Evolutionary conservation across 192 early-diverging fungal species (phyloP).

Genomic region (Dissophora ornata): DNA sequence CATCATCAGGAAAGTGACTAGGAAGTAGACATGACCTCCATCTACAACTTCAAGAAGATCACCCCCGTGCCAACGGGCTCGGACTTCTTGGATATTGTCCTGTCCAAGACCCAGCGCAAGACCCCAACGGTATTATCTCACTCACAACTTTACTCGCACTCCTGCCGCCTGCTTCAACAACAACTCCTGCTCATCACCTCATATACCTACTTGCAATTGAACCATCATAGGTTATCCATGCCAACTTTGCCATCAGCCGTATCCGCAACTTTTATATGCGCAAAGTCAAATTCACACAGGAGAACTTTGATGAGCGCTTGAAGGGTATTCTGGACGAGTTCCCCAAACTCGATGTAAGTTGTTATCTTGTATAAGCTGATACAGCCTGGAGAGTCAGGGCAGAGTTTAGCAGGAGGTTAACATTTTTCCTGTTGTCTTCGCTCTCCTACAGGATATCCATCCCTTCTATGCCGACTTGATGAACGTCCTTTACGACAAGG

Average conservation of each 20-base stretch:
- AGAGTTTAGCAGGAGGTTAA: too few relatives aligned
- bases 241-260: conserved; percentile 96
- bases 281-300: conserved; percentile 99
- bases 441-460: conserved; percentile 87
- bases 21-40: conserved; percentile 28
- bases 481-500: conserved; percentile 99
- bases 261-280: conserved; percentile 99
- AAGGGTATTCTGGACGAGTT: conserved; percentile 94
- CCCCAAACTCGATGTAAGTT: conserved; percentile 94
- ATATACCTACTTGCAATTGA: too few relatives aligned
- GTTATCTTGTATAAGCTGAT: conserved; percentile 80
- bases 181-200: too few relatives aligned
- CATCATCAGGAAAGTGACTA: background rate
- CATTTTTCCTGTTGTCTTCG: background rate
- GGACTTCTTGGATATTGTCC: conserved; percentile 98
- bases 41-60: conserved; percentile 99
- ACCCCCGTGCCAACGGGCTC: conserved; percentile 90
- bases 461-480: conserved; percentile 99
- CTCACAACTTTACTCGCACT: too few relatives aligned
- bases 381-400: too few relatives aligned
- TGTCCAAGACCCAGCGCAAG: conserved; percentile 99
- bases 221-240: conserved; percentile 87
- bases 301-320: conserved; percentile 96
- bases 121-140: conserved; percentile 90
- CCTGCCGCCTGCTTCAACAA: background rate